These are phyloP conservation scores for Micractinium sp. DNA, from an alignment of 139 green algal genomes.

Conservation along the genomic window DNA sequence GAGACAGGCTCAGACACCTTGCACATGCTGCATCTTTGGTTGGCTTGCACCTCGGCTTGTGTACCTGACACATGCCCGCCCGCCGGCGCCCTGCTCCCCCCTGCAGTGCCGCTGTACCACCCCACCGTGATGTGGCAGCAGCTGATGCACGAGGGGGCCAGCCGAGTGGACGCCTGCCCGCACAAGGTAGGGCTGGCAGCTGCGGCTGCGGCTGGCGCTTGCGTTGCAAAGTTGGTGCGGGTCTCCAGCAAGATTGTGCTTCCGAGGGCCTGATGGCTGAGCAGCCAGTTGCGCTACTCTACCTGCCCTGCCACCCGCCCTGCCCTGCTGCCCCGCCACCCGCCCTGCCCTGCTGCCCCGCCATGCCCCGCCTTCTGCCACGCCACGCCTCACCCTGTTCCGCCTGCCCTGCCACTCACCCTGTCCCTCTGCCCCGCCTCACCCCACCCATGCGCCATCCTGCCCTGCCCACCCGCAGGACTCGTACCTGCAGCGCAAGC, in stretches of 20 bases:
- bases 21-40: background rate
- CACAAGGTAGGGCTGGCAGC: background rate
- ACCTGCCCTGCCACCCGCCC: no score
- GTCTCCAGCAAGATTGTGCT: background rate
- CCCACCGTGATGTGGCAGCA: conserved; percentile 51
- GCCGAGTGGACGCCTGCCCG: conserved; percentile 7
- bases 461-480: background rate
- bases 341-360: background rate
- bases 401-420: no score
- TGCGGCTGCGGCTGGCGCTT: background rate
- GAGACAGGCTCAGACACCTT: background rate
- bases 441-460: background rate
- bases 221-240: background rate
- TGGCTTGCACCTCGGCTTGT: background rate
- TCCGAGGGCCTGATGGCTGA: no score
- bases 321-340: background rate
- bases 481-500: background rate
- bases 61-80: background rate
- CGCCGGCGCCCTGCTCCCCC: background rate
- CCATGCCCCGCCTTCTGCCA: no score
- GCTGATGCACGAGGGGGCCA: conserved; percentile 32
- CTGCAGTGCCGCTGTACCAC: conserved; percentile 52
- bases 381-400: no score
- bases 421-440: no score
- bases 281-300: no score